These are phyloP conservation scores for Septoria petroselini DNA, from an alignment of 2,329 filamentous ascomycete genomes.

Conservation along the genomic window DNA sequence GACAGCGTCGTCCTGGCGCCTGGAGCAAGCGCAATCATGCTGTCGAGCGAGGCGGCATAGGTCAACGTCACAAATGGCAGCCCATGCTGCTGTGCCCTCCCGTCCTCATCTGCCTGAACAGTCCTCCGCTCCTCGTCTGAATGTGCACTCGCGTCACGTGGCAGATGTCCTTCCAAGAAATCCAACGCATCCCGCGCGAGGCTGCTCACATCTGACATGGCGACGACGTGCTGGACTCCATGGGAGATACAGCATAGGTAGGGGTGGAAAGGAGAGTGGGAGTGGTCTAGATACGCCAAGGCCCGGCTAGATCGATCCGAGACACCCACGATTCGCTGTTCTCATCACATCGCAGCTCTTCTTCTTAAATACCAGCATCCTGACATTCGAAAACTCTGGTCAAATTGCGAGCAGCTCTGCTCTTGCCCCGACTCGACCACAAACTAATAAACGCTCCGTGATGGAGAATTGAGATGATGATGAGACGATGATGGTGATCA, in stretches of 20 bases:
- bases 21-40: constrained; percentile 67
- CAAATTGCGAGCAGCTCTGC: constrained; percentile 5
- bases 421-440: constrained; percentile 1
- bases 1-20: constrained; percentile 81
- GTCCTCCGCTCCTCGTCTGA: constrained; percentile 8
- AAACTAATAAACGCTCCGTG: neutral
- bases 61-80: constrained; percentile 71
- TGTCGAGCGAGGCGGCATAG: constrained; percentile 87
- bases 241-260: no score
- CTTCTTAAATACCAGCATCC: constrained; percentile 1
- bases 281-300: no score
- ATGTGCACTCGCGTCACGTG: constrained; percentile 15
- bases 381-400: constrained; percentile 5
- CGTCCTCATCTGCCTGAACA: neutral
- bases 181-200: constrained; percentile 42
- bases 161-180: constrained; percentile 53
- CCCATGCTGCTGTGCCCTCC: neutral
- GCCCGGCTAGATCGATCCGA: no score
- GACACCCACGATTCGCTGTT: no score
- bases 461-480: no score
- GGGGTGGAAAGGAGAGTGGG: no score
- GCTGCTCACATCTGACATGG: constrained; percentile 26
- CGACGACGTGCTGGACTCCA: neutral
- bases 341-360: no score
- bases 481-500: neutral